Evolutionary conservation across 2,329 filamentous ascomycete species (phyloP).

Genomic region (Exophiala aquamarina): DNA sequence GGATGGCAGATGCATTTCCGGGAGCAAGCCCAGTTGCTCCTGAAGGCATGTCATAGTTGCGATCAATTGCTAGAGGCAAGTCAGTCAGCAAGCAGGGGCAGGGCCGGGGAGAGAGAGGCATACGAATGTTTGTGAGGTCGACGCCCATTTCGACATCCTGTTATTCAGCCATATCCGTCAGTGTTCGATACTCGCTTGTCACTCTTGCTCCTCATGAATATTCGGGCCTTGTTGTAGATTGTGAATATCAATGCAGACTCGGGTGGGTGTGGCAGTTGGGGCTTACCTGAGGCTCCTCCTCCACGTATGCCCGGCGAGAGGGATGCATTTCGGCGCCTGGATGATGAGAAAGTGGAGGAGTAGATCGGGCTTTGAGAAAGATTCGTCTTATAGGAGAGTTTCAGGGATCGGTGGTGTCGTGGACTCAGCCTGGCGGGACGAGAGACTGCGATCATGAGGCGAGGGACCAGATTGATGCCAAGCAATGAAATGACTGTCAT

Average conservation of each 20-base stretch:
- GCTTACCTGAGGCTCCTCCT: constrained; percentile 74
- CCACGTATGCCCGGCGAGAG: constrained; percentile 87
- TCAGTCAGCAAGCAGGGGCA: constrained; percentile 12
- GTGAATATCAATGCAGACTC: constrained; percentile 18
- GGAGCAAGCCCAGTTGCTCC: constrained; percentile 63
- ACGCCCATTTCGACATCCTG: constrained; percentile 60
- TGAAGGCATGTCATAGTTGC: constrained; percentile 78
- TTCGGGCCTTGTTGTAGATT: constrained; percentile 25
- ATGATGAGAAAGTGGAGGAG: background rate
- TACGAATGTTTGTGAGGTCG: constrained; percentile 64
- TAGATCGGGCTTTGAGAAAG: no score
- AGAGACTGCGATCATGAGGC: no score
- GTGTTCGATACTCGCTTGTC: constrained; percentile 18
- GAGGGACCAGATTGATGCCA: no score
- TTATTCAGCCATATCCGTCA: constrained; percentile 33
- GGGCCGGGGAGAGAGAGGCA: constrained; percentile 17
- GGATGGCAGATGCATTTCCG: constrained; percentile 80
- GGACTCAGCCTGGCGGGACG: no score
- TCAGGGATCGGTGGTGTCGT: no score
- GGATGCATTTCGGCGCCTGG: constrained; percentile 64
- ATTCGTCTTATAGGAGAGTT: no score
- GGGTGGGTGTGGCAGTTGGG: background rate
- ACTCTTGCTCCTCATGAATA: constrained; percentile 5
- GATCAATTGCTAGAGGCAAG: constrained; percentile 62
- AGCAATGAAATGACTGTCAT: no score